phyloP scores from a whole-genome alignment of 345 rosid species.

The Sapria himalayana region DNA sequence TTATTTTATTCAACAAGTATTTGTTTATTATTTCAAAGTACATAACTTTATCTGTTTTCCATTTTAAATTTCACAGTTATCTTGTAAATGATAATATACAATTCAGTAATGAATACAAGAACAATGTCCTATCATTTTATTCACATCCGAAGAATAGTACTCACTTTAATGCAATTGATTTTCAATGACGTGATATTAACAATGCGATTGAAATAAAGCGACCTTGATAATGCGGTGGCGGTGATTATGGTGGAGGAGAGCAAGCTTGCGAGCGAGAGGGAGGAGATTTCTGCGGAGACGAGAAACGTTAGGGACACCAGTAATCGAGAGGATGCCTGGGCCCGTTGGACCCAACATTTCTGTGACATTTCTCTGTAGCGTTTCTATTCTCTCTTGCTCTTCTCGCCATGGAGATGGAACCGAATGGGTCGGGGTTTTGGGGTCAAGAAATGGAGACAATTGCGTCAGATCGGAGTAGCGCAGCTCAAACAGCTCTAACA shows the following conservation, averaged over 20 bases:
- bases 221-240: conserved; percentile 56
- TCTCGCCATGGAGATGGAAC: conserved; percentile 6
- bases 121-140: too few relatives aligned
- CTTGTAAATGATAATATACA: too few relatives aligned
- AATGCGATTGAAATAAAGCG: background rate
- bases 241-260: conserved; percentile 35
- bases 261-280: conserved; percentile 40
- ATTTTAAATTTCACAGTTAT: too few relatives aligned
- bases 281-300: conserved; percentile 43
- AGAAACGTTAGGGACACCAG: conserved; percentile 31
- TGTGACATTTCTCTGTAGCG: conserved; percentile 23
- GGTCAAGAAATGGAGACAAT: conserved; percentile 8
- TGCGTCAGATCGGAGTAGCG: conserved; percentile 31
- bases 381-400: conserved; percentile 15
- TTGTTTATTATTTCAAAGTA: too few relatives aligned
- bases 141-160: too few relatives aligned
- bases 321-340: conserved; percentile 50
- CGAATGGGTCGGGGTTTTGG: background rate
- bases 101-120: too few relatives aligned
- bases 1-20: too few relatives aligned
- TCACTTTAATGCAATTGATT: too few relatives aligned
- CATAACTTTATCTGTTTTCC: too few relatives aligned
- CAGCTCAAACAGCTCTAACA: conserved; percentile 31
- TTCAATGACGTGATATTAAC: too few relatives aligned
- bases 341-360: conserved; percentile 57